phyloP scores from a whole-genome alignment of 305 asterid genomes.

The Solanum hybrid region DNA sequence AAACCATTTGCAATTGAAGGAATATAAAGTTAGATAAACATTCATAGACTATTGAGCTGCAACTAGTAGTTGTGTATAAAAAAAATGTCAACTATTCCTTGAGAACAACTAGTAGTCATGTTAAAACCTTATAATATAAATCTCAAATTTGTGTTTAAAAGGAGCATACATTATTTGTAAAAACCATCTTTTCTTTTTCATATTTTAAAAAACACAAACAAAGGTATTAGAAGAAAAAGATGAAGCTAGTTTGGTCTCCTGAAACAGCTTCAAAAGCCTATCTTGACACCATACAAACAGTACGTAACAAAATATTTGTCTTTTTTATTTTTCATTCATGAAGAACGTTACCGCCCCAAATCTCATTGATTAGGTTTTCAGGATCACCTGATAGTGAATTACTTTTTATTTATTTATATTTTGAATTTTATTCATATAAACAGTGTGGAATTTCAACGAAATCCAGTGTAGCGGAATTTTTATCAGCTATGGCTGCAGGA shows the following conservation, averaged over 20 bases:
- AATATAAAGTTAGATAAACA: background rate
- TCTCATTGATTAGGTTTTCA: background rate
- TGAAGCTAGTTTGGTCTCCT: conserved; percentile 35
- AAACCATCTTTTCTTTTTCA: conserved; percentile 5
- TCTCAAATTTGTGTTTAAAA: background rate
- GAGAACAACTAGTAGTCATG: background rate
- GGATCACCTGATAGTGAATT: background rate
- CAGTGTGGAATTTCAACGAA: conserved; percentile 16
- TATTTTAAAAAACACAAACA: conserved; percentile 6
- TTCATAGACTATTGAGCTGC: background rate
- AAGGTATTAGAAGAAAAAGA: background rate
- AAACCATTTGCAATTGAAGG: background rate
- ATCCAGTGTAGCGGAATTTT: conserved; percentile 21
- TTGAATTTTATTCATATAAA: background rate
- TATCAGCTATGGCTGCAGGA: conserved; percentile 40
- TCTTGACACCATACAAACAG: conserved; percentile 24
- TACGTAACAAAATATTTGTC: conserved; percentile 1
- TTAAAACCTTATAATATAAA: background rate
- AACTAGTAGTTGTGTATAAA: background rate
- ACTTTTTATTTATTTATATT: background rate
- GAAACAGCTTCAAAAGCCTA: conserved; percentile 26
- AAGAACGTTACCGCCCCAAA: background rate
- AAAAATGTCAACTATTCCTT: background rate
- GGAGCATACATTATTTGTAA: background rate
- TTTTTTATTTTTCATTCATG: background rate